Base-by-base conservation (phyloP, 2,329 filamentous ascomycete genomes). In the Clonostachys solani region DNA sequence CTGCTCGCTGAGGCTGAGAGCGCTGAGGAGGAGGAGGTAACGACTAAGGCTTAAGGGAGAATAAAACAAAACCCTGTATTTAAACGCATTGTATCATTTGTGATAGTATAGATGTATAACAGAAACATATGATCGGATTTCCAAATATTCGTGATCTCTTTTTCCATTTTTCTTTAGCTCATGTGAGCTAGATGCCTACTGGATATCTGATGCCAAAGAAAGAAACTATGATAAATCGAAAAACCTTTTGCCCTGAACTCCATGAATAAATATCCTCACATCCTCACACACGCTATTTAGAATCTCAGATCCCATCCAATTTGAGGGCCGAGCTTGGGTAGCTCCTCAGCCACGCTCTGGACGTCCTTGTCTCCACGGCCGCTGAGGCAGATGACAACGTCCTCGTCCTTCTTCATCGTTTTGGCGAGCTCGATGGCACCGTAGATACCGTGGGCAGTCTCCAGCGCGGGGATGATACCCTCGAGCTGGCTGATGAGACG, bases 291-390 rank as follows among this genome's bases (percentile, higher is more conserved):
- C 51, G 61, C 9, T 29, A 29, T 29, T 29, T 74, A 83, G 57
- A 86, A 86, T 34, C 82, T 73, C 57, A 86, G 62, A 56, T 86
- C 81, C 82, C 82, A 86, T 49, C 80, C 90, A 67, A 99, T 97
- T 74, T 87, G 77, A 8, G 94, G 94, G 0, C 94, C 92, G 52
- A 99, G 68, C 56, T 79, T 87, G 16, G 92, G 92, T 62, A 99
- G 71, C 71, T 95, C 90, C 62, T 99, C 94, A 1, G 94, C 94
- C 45, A 99, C 92, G 60, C 89, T 95, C 80, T 99, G 92, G 49
- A 99, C 94, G 63, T 99, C 94, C 82, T 99, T 99, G 70, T 99
- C 94, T 52, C 94, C 94, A 57, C 94, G 78, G 9, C 94, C 94
- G 62, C 88, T 95, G 36, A 99, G 67, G 70, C 92, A 97, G 52